Percentiles rank a stretch among this genome's conserved stretches.
These are phyloP conservation scores for Leucosporidium scottii DNA, from an alignment of 768 basidiomycete genomes.

Conservation along the genomic window DNA sequence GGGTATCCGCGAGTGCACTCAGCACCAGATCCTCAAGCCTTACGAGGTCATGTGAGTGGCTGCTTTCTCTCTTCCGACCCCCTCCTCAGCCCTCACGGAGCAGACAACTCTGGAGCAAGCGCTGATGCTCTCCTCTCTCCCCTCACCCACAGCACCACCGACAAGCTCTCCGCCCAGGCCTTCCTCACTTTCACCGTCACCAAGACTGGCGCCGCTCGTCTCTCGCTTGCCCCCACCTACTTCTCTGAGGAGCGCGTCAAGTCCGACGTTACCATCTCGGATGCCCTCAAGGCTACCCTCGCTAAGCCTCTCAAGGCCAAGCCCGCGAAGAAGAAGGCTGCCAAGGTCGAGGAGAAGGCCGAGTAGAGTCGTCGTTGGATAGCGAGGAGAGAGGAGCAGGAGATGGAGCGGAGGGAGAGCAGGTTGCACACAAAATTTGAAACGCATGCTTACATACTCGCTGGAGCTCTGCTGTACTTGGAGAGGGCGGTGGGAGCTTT, in stretches of 20 bases:
- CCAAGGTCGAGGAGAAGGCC: constrained; percentile 51
- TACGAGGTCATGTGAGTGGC: constrained; percentile 81
- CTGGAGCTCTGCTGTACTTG: too few relatives aligned
- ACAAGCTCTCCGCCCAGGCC: constrained; percentile 86
- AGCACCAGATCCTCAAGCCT: constrained; percentile 85
- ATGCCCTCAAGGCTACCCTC: constrained; percentile 71
- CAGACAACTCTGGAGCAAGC: not conserved
- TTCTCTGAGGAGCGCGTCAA: constrained; percentile 87
- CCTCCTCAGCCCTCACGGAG: not conserved
- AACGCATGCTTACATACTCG: too few relatives aligned
- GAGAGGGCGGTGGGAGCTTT: too few relatives aligned
- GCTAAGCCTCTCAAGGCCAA: constrained; percentile 70
- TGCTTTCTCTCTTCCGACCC: not conserved
- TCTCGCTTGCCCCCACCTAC: constrained; percentile 85
- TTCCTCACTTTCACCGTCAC: constrained; percentile 94
- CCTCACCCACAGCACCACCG: constrained; percentile 41
- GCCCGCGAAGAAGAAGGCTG: constrained; percentile 50
- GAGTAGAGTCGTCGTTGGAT: constrained; percentile 2
- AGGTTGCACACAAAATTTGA: not conserved
- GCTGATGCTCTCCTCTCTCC: not conserved
- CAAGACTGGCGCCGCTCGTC: constrained; percentile 75
- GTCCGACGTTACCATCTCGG: constrained; percentile 81
- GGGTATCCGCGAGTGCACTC: constrained; percentile 91
- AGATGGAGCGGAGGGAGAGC: not conserved
- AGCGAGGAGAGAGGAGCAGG: not conserved